Evolutionary conservation across 768 basidiomycete species (phyloP).

Genomic region (Amanita pallidorosea): DNA sequence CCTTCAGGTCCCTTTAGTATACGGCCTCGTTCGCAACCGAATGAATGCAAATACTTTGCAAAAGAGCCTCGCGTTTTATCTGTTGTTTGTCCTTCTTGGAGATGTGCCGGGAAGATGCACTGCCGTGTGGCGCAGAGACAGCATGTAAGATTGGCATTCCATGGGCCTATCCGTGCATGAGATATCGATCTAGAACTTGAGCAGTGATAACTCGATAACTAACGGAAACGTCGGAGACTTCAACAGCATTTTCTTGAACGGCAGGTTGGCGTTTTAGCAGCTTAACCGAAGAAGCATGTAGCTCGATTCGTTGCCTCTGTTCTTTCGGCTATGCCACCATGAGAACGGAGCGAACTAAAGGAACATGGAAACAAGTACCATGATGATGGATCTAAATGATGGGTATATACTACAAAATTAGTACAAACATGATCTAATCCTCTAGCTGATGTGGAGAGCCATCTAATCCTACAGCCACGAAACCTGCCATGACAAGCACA

Average conservation of each 20-base stretch:
- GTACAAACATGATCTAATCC: constrained; percentile 14
- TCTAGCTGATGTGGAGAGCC: neutral
- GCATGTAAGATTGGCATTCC: constrained; percentile 17
- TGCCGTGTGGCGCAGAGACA: constrained; percentile 16
- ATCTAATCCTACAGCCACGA: constrained; percentile 61
- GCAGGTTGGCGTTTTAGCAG: constrained; percentile 38
- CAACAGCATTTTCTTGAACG: constrained; percentile 36
- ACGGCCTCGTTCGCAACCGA: neutral
- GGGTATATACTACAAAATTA: neutral
- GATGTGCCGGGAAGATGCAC: constrained; percentile 10
- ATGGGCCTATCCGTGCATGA: constrained; percentile 5
- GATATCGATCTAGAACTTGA: neutral
- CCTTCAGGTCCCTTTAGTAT: constrained; percentile 9
- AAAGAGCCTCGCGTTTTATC: constrained; percentile 55
- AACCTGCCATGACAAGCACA: constrained; percentile 61
- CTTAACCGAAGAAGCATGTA: constrained; percentile 43
- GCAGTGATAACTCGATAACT: constrained; percentile 11
- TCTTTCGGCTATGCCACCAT: constrained; percentile 23
- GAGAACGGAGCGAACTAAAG: constrained; percentile 1
- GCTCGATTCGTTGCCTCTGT: constrained; percentile 29
- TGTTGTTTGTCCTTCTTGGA: constrained; percentile 63
- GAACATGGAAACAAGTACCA: constrained; percentile 11
- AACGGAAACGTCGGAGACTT: constrained; percentile 30
- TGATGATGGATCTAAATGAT: constrained; percentile 3
- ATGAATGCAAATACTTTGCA: constrained; percentile 38